Conservation (phyloP, 2,329 filamentous ascomycete species). For the Coleophoma eucalyptorum region DNA sequence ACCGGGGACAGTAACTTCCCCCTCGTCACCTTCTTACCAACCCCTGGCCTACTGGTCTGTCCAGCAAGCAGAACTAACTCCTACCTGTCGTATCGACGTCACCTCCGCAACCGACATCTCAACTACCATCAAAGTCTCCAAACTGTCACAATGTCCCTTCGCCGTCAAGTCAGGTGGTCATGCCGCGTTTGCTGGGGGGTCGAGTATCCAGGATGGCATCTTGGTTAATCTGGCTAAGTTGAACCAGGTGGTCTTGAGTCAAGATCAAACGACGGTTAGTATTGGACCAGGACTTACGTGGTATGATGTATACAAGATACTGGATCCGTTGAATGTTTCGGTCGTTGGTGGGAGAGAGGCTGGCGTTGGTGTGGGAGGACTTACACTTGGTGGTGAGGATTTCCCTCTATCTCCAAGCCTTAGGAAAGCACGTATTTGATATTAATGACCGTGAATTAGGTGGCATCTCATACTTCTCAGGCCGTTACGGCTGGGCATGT, state of each 20-base stretch:
- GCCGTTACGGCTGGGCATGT: conserved; percentile 9
- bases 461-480: conserved; percentile 11
- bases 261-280: conserved; percentile 21
- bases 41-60: conserved; percentile 7
- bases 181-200: conserved; percentile 35
- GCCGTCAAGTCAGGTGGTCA: conserved; percentile 19
- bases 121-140: conserved; percentile 9
- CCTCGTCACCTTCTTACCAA: not conserved
- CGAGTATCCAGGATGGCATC: conserved; percentile 45
- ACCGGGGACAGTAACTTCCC: not conserved
- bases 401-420: not conserved
- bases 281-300: conserved; percentile 33
- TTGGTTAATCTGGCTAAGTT: conserved; percentile 39
- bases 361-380: conserved; percentile 15
- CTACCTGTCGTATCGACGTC: conserved; percentile 16
- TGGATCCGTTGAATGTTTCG: conserved; percentile 26
- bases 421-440: no score
- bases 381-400: conserved; percentile 17
- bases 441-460: not conserved
- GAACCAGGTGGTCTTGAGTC: conserved; percentile 18
- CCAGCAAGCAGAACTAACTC: conserved; percentile 10
- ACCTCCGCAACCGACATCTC: conserved; percentile 12
- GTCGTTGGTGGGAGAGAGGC: conserved; percentile 31
- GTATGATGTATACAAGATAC: conserved; percentile 30
- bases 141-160: conserved; percentile 12